A percentile compares a stretch with the other conserved stretches of the same genome.
phyloP scores from a whole-genome alignment of 2,329 filamentous ascomycete genomes.

The Colletotrichum navitas region DNA sequence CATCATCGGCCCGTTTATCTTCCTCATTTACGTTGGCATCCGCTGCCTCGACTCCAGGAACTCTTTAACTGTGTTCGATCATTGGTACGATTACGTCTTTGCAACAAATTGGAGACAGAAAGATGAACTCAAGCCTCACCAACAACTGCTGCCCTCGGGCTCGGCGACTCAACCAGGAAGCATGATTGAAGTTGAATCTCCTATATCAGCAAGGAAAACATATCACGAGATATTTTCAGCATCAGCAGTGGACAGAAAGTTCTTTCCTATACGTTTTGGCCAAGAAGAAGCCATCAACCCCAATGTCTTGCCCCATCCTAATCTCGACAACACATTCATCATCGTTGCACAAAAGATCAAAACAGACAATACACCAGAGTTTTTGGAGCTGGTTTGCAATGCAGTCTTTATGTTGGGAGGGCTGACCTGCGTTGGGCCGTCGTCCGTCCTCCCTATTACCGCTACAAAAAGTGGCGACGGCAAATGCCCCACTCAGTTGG shows the following conservation, averaged over 20 bases:
- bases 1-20: conserved; percentile 47
- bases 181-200: neutral
- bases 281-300: conserved; percentile 61
- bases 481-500: conserved; percentile 60
- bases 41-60: conserved; percentile 14
- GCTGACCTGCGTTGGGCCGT: conserved; percentile 57
- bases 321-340: conserved; percentile 60
- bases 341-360: conserved; percentile 62
- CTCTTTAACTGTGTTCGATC: neutral
- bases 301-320: conserved; percentile 69
- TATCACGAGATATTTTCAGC: conserved; percentile 60
- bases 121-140: conserved; percentile 34
- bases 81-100: conserved; percentile 35
- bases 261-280: conserved; percentile 64
- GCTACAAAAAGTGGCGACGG: conserved; percentile 54
- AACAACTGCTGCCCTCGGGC: conserved; percentile 53
- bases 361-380: conserved; percentile 49
- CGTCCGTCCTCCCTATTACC: conserved; percentile 59
- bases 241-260: conserved; percentile 60
- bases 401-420: conserved; percentile 59
- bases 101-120: conserved; percentile 32
- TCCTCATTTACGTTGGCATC: conserved; percentile 49
- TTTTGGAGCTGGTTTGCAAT: conserved; percentile 62
- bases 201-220: neutral
- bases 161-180: conserved; percentile 53